Percentiles rank a stretch among this genome's conserved stretches.
These are phyloP conservation scores for Fraxinus quadrangulata DNA, from an alignment of 257 asterid species.

Conservation along the genomic window DNA sequence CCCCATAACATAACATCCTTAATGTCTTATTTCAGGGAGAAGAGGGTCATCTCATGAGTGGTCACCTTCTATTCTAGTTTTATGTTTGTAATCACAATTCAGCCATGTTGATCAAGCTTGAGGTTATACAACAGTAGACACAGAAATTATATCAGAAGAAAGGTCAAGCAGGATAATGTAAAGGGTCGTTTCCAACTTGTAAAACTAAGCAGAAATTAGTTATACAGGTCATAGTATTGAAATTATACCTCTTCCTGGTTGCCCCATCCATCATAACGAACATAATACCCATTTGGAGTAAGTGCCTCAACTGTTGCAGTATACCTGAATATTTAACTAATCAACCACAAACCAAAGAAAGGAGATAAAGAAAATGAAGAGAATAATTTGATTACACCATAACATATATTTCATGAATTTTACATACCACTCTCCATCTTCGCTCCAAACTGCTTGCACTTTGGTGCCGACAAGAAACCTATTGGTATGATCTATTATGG, in stretches of 20 bases:
- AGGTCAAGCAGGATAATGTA: background rate
- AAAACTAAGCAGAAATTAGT: background rate
- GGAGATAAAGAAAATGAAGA: slow-evolving; percentile 36
- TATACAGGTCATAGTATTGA: background rate
- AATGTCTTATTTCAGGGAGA: background rate
- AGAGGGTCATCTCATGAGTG: background rate
- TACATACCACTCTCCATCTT: slow-evolving; percentile 93
- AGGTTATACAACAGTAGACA: background rate
- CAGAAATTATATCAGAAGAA: background rate
- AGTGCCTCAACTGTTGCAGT: slow-evolving; percentile 76
- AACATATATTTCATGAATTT: background rate
- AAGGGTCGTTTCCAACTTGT: background rate
- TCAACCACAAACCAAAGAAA: slow-evolving; percentile 48
- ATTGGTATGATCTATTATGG: slow-evolving; percentile 39
- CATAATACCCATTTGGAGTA: slow-evolving; percentile 80
- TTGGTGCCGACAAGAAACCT: slow-evolving; percentile 76
- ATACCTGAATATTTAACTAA: slow-evolving; percentile 80
- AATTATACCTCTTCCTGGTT: slow-evolving; percentile 86
- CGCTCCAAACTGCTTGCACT: slow-evolving; percentile 98
- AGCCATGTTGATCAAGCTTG: background rate
- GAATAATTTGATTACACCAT: slow-evolving; percentile 1
- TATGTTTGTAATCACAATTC: background rate
- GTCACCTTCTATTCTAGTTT: background rate
- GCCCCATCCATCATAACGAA: slow-evolving; percentile 86
- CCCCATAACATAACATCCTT: background rate